These are phyloP conservation scores for Boletus sp. DNA, from an alignment of 1,284 basidiomycete genomes.

Conservation along the genomic window DNA sequence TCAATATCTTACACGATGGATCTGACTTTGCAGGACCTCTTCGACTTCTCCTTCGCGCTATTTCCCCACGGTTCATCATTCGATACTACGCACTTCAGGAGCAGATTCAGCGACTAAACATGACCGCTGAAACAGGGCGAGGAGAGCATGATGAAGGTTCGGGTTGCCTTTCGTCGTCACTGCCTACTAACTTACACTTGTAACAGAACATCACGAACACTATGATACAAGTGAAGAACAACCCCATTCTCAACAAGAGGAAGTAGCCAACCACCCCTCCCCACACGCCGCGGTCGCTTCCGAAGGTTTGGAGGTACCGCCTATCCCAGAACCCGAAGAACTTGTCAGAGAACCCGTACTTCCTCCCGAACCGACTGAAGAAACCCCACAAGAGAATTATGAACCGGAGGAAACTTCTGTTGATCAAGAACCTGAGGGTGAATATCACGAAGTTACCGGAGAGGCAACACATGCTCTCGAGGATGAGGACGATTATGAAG, in stretches of 20 bases:
- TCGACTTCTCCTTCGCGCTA: slow-evolving; percentile 53
- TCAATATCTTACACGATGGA: slow-evolving; percentile 68
- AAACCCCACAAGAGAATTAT: slow-evolving; percentile 3
- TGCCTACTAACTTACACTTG: neutral
- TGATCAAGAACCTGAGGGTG: slow-evolving; percentile 7
- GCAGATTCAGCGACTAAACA: slow-evolving; percentile 48
- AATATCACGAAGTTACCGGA: slow-evolving; percentile 17
- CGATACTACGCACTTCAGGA: slow-evolving; percentile 65
- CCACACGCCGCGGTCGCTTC: neutral
- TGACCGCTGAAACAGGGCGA: slow-evolving; percentile 27
- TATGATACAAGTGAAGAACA: slow-evolving; percentile 11
- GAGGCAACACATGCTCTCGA: slow-evolving; percentile 16
- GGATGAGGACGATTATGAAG: slow-evolving; percentile 25
- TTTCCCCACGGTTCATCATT: slow-evolving; percentile 60
- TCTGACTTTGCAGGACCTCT: slow-evolving; percentile 62
- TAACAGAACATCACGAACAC: slow-evolving; percentile 16
- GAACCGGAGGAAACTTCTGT: neutral
- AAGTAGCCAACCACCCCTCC: neutral
- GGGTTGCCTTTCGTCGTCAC: neutral
- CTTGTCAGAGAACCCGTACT: slow-evolving; percentile 9
- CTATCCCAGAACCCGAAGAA: slow-evolving; percentile 18
- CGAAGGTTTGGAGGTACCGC: slow-evolving; percentile 1
- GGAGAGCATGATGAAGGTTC: slow-evolving; percentile 22
- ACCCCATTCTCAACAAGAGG: slow-evolving; percentile 4
- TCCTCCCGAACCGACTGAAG: slow-evolving; percentile 7